Conservation (phyloP, 2,329 filamentous ascomycete species). For the Fusarium sp. region DNA sequence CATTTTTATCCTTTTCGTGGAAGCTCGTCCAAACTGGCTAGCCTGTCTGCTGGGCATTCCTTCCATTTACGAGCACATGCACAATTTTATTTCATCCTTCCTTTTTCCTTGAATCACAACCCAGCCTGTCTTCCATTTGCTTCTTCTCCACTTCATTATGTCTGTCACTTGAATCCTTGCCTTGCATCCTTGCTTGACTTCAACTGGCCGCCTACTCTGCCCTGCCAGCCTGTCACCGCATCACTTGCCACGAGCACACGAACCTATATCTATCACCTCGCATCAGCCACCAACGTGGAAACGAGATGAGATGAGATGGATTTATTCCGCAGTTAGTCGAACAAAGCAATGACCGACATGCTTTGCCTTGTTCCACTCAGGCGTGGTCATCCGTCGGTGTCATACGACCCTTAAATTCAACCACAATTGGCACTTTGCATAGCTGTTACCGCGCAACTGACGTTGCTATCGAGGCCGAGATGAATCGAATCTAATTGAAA, state of each 20-base stretch:
- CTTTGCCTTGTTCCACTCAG: slow-evolving; percentile 4
- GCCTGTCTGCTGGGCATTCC: neutral
- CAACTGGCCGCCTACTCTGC: neutral
- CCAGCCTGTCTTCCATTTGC: neutral
- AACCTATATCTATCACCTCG: slow-evolving; percentile 10
- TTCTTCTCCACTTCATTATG: slow-evolving; percentile 11
- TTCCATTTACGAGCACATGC: slow-evolving; percentile 1
- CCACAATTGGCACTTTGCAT: slow-evolving; percentile 4
- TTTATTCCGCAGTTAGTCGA: neutral
- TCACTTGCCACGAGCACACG: neutral
- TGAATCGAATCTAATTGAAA: slow-evolving; percentile 23
- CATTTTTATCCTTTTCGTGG: slow-evolving; percentile 17
- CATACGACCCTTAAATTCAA: slow-evolving; percentile 11
- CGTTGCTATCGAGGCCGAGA: slow-evolving; percentile 9
- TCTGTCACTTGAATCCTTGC: slow-evolving; percentile 10
- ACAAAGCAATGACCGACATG: neutral
- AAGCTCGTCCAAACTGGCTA: slow-evolving; percentile 19
- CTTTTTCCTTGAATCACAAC: slow-evolving; percentile 12
- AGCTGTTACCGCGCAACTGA: slow-evolving; percentile 18
- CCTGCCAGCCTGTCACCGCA: slow-evolving; percentile 6
- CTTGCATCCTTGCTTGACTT: slow-evolving; percentile 13
- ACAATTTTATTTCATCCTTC: neutral
- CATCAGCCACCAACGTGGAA: slow-evolving; percentile 22
- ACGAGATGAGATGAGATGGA: slow-evolving; percentile 9
- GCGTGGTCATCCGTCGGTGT: slow-evolving; percentile 3